phyloP scores from a whole-genome alignment of 257 asterid species.

The Echium plantagineum region DNA sequence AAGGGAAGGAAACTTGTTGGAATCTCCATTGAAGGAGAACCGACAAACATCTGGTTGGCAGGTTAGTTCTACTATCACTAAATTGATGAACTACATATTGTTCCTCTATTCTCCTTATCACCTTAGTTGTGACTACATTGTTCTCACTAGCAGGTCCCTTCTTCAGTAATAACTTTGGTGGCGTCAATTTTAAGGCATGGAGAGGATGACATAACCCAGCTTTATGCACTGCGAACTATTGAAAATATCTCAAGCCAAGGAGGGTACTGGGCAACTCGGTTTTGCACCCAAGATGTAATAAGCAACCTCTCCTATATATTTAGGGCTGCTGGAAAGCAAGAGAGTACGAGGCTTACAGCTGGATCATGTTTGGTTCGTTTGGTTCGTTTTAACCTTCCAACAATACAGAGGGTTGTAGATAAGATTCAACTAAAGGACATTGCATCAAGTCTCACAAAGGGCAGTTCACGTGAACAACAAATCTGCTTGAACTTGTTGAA shows the following conservation, averaged over 20 bases:
- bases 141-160: slow-evolving; percentile 56
- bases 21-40: slow-evolving; percentile 80
- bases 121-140: slow-evolving; percentile 11
- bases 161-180: slow-evolving; percentile 62
- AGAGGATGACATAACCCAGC: slow-evolving; percentile 92
- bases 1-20: slow-evolving; percentile 52
- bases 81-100: neutral
- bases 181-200: slow-evolving; percentile 84
- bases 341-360: slow-evolving; percentile 79
- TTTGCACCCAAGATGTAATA: slow-evolving; percentile 84
- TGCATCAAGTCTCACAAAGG: slow-evolving; percentile 60
- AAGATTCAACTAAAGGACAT: slow-evolving; percentile 77
- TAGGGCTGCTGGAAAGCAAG: slow-evolving; percentile 92
- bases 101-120: slow-evolving; percentile 6
- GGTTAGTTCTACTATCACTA: slow-evolving; percentile 33
- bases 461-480: slow-evolving; percentile 92
- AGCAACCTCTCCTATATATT: slow-evolving; percentile 77
- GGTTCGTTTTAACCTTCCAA: slow-evolving; percentile 67
- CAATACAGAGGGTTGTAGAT: slow-evolving; percentile 65
- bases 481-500: slow-evolving; percentile 81
- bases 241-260: slow-evolving; percentile 96
- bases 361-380: slow-evolving; percentile 94
- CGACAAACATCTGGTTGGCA: slow-evolving; percentile 85
- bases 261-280: slow-evolving; percentile 94
- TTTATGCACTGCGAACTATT: slow-evolving; percentile 87